Evolutionary conservation across 805 yeast genomes (phyloP).

Genomic region (Candida nonsorbophila): DNA sequence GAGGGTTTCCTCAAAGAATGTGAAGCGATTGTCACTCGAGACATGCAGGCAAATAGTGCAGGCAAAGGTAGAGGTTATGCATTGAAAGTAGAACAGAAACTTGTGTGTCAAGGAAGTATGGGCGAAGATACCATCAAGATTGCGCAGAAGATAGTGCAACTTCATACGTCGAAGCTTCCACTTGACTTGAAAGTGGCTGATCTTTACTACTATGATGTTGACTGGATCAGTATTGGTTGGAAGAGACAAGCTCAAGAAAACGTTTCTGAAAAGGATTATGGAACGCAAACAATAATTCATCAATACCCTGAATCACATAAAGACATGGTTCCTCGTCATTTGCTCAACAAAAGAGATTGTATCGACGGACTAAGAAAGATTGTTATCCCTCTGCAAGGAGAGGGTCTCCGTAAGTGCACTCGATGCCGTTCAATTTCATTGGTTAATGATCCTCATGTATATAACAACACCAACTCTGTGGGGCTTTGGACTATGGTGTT

Average conservation of each 20-base stretch:
- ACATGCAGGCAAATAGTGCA: slow-evolving; percentile 15
- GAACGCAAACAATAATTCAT: slow-evolving; percentile 9
- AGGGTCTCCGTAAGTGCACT: slow-evolving; percentile 29
- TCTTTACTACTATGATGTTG: slow-evolving; percentile 58
- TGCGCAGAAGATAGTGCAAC: slow-evolving; percentile 40
- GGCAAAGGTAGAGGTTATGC: slow-evolving; percentile 23
- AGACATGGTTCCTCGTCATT: slow-evolving; percentile 16
- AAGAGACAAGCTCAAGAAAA: no score
- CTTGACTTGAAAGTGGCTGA: slow-evolving; percentile 47
- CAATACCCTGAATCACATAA: slow-evolving; percentile 1
- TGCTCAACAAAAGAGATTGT: slow-evolving; percentile 15
- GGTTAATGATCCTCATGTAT: slow-evolving; percentile 33
- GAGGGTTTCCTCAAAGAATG: slow-evolving; percentile 61
- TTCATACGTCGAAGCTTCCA: slow-evolving; percentile 37
- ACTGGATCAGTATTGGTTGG: slow-evolving; percentile 52
- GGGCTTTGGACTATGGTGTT: slow-evolving; percentile 58
- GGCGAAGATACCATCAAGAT: slow-evolving; percentile 40
- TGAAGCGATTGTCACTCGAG: slow-evolving; percentile 34
- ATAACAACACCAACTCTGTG: slow-evolving; percentile 22
- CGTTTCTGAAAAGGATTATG: slow-evolving; percentile 2
- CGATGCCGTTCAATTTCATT: slow-evolving; percentile 40
- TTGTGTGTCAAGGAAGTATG: slow-evolving; percentile 57
- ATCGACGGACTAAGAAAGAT: slow-evolving; percentile 36
- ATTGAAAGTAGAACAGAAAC: slow-evolving; percentile 52
- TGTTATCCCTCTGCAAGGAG: slow-evolving; percentile 14